Conservation (phyloP, 345 rosid species). For the Acer yangbiense region DNA sequence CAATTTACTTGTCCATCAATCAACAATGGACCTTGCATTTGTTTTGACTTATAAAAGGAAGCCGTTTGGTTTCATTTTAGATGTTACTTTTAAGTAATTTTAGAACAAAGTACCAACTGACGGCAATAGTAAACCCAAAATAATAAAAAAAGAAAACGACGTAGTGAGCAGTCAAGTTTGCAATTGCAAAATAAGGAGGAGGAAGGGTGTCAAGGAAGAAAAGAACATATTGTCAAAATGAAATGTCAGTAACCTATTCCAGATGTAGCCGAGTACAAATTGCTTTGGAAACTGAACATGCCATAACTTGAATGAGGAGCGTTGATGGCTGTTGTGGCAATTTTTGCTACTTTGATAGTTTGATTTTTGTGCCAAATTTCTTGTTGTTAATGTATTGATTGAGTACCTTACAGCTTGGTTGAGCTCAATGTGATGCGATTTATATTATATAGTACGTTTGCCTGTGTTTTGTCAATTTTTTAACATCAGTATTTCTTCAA, state of each 20-base stretch:
- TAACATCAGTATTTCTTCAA: background rate
- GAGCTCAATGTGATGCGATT: background rate
- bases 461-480: background rate
- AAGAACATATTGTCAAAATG: background rate
- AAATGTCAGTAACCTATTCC: background rate
- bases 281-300: background rate
- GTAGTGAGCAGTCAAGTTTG: background rate
- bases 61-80: background rate
- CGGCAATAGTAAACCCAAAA: too few relatives aligned
- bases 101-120: background rate
- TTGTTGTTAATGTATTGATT: background rate
- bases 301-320: background rate
- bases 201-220: too few relatives aligned
- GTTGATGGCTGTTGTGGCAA: background rate
- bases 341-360: background rate
- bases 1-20: conserved; percentile 14
- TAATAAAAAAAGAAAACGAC: background rate
- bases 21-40: conserved; percentile 3
- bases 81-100: conserved; percentile 1
- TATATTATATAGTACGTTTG: background rate
- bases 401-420: background rate
- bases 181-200: background rate
- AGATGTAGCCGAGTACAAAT: background rate
- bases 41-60: background rate
- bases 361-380: background rate